These are phyloP conservation scores for Amoeboaphelidium protococcarum DNA, from an alignment of 371 early-diverging fungal species.

Conservation along the genomic window DNA sequence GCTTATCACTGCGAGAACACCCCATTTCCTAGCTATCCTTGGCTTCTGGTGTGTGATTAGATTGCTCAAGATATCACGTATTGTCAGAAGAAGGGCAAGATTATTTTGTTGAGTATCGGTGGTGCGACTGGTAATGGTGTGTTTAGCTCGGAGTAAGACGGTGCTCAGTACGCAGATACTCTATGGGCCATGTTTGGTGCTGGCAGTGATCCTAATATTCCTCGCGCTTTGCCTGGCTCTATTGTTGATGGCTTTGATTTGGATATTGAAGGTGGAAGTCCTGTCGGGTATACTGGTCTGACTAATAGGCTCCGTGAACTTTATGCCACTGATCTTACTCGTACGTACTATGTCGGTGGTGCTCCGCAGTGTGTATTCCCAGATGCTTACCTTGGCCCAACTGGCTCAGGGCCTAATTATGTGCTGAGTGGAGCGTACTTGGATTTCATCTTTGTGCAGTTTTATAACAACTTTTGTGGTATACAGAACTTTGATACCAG, in stretches of 20 bases:
- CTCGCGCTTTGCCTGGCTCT: slow-evolving; percentile 30
- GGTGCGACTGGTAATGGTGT: slow-evolving; percentile 34
- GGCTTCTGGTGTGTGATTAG: slow-evolving; percentile 23
- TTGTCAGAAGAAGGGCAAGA: slow-evolving; percentile 31
- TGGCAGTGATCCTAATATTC: slow-evolving; percentile 10
- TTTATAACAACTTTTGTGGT: slow-evolving; percentile 41
- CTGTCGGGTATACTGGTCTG: slow-evolving; percentile 23
- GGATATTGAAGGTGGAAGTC: slow-evolving; percentile 32
- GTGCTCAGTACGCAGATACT: slow-evolving; percentile 20
- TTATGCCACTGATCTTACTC: slow-evolving; percentile 8
- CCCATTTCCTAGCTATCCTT: slow-evolving; percentile 19
- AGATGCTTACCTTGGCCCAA: slow-evolving; percentile 19
- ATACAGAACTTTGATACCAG: slow-evolving; percentile 15
- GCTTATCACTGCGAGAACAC: slow-evolving; percentile 25
- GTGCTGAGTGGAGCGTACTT: slow-evolving; percentile 24
- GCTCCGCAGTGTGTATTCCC: slow-evolving; percentile 50
- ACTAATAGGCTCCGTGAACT: slow-evolving; percentile 19
- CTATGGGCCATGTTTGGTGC: slow-evolving; percentile 32
- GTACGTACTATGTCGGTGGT: slow-evolving; percentile 31
- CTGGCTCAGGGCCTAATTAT: neutral
- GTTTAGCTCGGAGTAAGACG: slow-evolving; percentile 20
- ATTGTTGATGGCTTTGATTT: slow-evolving; percentile 38
- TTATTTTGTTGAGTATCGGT: slow-evolving; percentile 31
- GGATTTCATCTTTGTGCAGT: slow-evolving; percentile 36
- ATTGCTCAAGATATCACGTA: slow-evolving; percentile 28